Evolutionary conservation across 2,329 filamentous ascomycete genomes (phyloP).

Genomic region (Colletotrichum sp.): DNA sequence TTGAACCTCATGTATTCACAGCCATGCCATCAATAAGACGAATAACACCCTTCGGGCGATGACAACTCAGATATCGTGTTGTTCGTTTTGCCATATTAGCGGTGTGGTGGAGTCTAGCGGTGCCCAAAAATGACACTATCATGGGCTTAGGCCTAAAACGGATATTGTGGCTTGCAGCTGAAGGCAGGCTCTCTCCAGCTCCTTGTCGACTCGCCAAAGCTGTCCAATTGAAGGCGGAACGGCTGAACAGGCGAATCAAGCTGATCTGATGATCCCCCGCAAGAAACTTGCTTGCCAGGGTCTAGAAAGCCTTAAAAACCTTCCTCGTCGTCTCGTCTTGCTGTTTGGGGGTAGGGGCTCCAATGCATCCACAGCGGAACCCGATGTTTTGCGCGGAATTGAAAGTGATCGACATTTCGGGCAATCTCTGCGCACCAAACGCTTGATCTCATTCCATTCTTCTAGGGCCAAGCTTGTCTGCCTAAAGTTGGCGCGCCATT

Average conservation of each 20-base stretch:
- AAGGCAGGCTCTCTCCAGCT: conserved; percentile 14
- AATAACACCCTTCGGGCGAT: background rate
- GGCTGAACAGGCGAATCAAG: background rate
- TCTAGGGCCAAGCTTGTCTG: background rate
- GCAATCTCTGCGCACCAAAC: conserved; percentile 1
- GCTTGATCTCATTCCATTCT: background rate
- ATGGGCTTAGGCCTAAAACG: conserved; percentile 12
- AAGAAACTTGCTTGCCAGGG: background rate
- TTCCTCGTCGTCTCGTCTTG: background rate
- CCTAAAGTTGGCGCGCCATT: background rate
- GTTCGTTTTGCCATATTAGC: background rate
- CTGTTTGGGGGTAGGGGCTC: background rate
- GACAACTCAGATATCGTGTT: background rate
- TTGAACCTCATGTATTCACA: background rate
- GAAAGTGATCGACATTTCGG: background rate
- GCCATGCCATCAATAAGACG: background rate
- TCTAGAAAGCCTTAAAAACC: background rate
- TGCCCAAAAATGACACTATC: conserved; percentile 16
- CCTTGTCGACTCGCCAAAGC: conserved; percentile 10
- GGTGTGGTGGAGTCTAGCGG: conserved; percentile 16
- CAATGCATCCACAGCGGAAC: conserved; percentile 9
- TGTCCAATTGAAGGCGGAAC: background rate
- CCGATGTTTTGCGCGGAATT: background rate
- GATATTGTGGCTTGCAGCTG: conserved; percentile 20
- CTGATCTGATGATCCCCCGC: background rate